Percentiles rank a stretch among this genome's conserved stretches.
These are phyloP conservation scores for Aspergillus carlsbadensis DNA, from an alignment of 495 filamentous ascomycete species.

Conservation along the genomic window DNA sequence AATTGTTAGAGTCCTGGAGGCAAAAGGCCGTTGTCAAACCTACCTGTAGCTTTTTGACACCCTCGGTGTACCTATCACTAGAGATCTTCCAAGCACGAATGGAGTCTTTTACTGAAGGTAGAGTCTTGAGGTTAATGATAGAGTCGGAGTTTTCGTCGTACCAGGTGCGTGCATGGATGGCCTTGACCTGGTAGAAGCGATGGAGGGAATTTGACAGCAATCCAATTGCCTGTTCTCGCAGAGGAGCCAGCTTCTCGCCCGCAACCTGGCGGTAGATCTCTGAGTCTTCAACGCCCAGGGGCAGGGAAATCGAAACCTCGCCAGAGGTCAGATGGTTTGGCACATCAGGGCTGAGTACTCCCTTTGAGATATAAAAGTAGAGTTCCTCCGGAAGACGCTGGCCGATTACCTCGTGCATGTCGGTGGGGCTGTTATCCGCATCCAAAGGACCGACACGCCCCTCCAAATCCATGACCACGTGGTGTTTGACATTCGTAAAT, in stretches of 20 bases:
- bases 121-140: slow-evolving; percentile 64
- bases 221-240: slow-evolving; percentile 72
- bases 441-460: slow-evolving; percentile 74
- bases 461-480: slow-evolving; percentile 71
- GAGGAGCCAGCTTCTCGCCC: slow-evolving; percentile 63
- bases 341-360: slow-evolving; percentile 74
- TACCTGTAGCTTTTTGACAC: slow-evolving; percentile 40
- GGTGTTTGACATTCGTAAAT: slow-evolving; percentile 81
- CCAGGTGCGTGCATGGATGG: slow-evolving; percentile 78
- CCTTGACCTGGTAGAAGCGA: slow-evolving; percentile 74
- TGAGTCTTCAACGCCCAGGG: slow-evolving; percentile 77
- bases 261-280: slow-evolving; percentile 80
- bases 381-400: slow-evolving; percentile 88
- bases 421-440: slow-evolving; percentile 65
- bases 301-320: slow-evolving; percentile 70
- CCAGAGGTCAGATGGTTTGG: slow-evolving; percentile 78
- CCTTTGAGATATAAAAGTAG: slow-evolving; percentile 85
- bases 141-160: slow-evolving; percentile 68
- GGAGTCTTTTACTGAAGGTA: slow-evolving; percentile 57
- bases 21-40: slow-evolving; percentile 8
- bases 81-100: slow-evolving; percentile 75
- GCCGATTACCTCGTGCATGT: slow-evolving; percentile 86
- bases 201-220: slow-evolving; percentile 76
- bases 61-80: slow-evolving; percentile 46
- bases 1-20: neutral